These are phyloP conservation scores for Phytophthora sojae DNA, from an alignment of 352 stramenopile genomes.

Conservation along the genomic window DNA sequence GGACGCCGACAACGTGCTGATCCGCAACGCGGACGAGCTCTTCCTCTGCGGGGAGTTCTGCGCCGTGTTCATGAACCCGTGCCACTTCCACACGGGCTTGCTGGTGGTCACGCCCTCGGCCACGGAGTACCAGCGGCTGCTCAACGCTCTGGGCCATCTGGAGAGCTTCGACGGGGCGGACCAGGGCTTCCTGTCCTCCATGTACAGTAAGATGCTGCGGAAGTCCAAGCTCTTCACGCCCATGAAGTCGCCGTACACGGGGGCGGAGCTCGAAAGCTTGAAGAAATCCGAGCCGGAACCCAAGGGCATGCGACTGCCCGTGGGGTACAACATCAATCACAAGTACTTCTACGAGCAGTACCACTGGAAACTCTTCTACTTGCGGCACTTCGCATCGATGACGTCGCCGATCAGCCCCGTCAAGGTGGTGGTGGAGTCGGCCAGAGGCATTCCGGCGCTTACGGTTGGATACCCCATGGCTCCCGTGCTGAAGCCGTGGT, in stretches of 20 bases:
- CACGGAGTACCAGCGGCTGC: conserved; percentile 74
- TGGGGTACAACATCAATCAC: conserved; percentile 93
- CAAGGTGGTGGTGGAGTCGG: conserved; percentile 87
- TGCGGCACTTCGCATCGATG: conserved; percentile 88
- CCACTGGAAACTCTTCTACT: conserved; percentile 89
- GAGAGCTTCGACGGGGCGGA: conserved; percentile 86
- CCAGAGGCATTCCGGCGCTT: conserved; percentile 75
- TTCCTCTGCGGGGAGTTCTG: conserved; percentile 90
- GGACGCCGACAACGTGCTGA: conserved; percentile 91
- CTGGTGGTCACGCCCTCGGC: conserved; percentile 84
- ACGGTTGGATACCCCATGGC: conserved; percentile 90
- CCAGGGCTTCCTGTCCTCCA: conserved; percentile 88
- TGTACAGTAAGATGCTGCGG: conserved; percentile 86
- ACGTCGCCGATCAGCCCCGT: conserved; percentile 87
- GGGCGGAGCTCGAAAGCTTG: conserved; percentile 43
- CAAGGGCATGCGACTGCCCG: conserved; percentile 80
- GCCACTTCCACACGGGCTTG: conserved; percentile 90
- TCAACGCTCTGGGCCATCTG: conserved; percentile 63
- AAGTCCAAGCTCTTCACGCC: conserved; percentile 79
- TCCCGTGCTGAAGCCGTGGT: conserved; percentile 89
- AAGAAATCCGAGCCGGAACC: conserved; percentile 52
- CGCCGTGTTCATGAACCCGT: conserved; percentile 92
- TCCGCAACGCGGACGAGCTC: conserved; percentile 90
- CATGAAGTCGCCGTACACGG: conserved; percentile 37
- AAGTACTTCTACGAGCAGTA: conserved; percentile 93